Evolutionary conservation across 2,329 filamentous ascomycete species (phyloP), one percentile per base, ranked within the genome.

Genomic region (Mycogone perniciosa): DNA sequence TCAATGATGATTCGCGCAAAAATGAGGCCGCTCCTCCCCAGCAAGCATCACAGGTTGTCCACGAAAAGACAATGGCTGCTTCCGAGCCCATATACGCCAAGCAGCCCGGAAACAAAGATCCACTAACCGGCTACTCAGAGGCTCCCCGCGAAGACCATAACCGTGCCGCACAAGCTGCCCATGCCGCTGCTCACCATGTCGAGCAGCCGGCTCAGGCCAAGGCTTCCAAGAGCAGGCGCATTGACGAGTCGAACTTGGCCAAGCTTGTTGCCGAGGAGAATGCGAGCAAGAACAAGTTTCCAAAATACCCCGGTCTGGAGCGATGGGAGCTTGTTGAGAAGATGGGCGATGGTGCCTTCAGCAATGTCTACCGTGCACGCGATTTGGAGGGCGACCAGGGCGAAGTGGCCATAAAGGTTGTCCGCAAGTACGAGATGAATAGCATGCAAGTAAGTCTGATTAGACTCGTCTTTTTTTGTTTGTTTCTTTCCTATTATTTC

Each of bases 271-370:
- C 89, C 51, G 93, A 97, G 66, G 93, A 97, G 75, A 89, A 90
- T 54, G 87, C 88, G 62, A 89, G 76, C 70, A 88, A 84, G 67
- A 83, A 83, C 65, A 95, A 91, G 69, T 85, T 97, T 64, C 92
- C 93, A 38, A 80, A 76, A 60, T 72, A 72, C 46, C 68, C 69
- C 2, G 70, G 70, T 31, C 61, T 72, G 7, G 70, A 72, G 47
- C 64, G 91, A 63, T 99, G 88, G 85, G 82, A 86, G 48, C 75
- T 96, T 33, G 53, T 93, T 47, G 91, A 96, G 72, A 97, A 97
- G 79, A 99, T 99, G 92, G 93, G 93, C 57, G 93, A 97, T 60
- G 93, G 93, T 55, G 93, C 93, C 54, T 99, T 99, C 77, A 97
- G 92, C 76, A 97, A 97, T 64, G 93, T 99, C 57, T 99, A 97